phyloP scores from a whole-genome alignment of 768 basidiomycete genomes.

The Lentinus brumalis region DNA sequence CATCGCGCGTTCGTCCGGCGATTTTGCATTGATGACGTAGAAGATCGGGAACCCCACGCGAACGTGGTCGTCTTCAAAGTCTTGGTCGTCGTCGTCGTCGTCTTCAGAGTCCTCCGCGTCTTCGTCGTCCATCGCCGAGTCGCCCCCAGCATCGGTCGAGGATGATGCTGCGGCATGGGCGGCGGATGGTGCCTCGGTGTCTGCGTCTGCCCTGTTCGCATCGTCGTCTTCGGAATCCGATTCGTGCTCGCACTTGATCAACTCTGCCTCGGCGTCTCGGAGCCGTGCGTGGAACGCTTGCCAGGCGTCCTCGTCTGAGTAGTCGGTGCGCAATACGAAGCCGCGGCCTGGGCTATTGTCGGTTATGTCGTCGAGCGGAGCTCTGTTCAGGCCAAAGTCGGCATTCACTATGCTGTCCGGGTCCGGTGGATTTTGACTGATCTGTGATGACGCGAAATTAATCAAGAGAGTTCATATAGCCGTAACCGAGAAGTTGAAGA shows the following conservation, averaged over 20 bases:
- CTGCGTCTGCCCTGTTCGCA: conserved; percentile 19
- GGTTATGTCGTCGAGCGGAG: conserved; percentile 53
- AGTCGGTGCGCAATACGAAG: conserved; percentile 74
- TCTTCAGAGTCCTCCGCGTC: conserved; percentile 35
- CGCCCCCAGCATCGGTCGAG: conserved; percentile 25
- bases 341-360: conserved; percentile 54
- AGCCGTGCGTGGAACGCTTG: conserved; percentile 51
- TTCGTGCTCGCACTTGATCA: conserved; percentile 32
- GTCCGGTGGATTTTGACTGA: conserved; percentile 20
- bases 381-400: conserved; percentile 44
- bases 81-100: conserved; percentile 28
- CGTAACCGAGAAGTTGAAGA: too few species aligned
- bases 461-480: background rate
- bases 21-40: conserved; percentile 50
- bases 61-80: conserved; percentile 25
- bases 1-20: conserved; percentile 39
- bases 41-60: conserved; percentile 41
- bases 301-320: conserved; percentile 69
- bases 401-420: conserved; percentile 21
- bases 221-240: conserved; percentile 28
- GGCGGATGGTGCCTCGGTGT: conserved; percentile 25
- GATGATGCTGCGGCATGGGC: conserved; percentile 19
- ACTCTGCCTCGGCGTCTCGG: conserved; percentile 58
- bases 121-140: conserved; percentile 18
- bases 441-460: background rate